These are phyloP conservation scores for Combretum micranthum DNA, from an alignment of 345 rosid genomes.

Conservation along the genomic window DNA sequence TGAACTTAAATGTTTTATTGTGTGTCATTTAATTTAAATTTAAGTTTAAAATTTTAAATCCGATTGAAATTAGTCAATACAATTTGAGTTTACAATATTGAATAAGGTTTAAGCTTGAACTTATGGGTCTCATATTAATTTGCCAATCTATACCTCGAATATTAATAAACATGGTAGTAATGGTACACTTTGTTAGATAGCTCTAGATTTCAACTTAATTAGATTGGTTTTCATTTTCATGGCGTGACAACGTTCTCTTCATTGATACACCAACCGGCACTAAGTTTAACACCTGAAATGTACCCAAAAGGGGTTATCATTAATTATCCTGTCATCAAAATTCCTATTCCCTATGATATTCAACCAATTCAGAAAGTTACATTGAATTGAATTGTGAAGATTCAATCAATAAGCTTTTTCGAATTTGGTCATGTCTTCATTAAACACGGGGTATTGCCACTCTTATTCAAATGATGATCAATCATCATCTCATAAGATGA, in stretches of 20 bases:
- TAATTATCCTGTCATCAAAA: constrained; percentile 12
- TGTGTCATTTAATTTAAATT: no score
- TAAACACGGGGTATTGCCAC: constrained; percentile 23
- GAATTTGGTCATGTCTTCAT: constrained; percentile 12
- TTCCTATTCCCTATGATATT: neutral
- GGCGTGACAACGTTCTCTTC: neutral
- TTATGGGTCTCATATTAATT: no score
- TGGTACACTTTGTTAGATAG: neutral
- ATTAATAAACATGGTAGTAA: no score
- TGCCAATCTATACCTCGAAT: no score
- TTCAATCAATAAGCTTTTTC: constrained; percentile 7
- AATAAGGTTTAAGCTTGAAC: no score
- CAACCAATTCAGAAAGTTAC: neutral
- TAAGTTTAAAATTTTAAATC: no score
- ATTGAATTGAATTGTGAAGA: constrained; percentile 3
- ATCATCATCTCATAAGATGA: constrained; percentile 36
- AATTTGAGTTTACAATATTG: no score
- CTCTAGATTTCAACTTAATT: no score
- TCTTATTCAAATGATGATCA: constrained; percentile 36
- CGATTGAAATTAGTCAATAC: no score
- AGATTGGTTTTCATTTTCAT: no score
- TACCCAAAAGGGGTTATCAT: neutral
- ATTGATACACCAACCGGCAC: constrained; percentile 2
- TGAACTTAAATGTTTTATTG: no score
- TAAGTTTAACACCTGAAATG: no score